Base-by-base conservation (phyloP, 441 rosid species). In the Syzygium syzygioides region DNA sequence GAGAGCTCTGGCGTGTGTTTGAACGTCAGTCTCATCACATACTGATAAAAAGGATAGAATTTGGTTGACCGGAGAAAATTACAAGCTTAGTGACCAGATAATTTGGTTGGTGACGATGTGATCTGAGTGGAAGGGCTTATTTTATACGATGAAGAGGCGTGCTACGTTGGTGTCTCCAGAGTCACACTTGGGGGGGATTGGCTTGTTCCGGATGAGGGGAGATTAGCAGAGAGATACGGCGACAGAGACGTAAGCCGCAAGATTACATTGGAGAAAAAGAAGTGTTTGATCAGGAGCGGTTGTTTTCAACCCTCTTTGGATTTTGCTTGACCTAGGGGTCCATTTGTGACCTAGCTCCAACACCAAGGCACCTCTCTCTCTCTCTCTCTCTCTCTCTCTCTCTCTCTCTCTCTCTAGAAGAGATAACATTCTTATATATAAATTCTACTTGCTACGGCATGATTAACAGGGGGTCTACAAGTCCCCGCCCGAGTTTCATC, bases 161-260 rank as follows among this genome's bases (percentile, higher is more conserved):
- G 94, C 93, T 88, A 93, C 94, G 95, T 93, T 87, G 85, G 90
- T 56, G 79, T 15, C 68, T 56, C 86, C 11, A 50, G 87, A 91
- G 86, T 91, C 94, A 91, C 90, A 87, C 87, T 79, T 84, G 52
- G 37, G 17, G 7, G 66, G 4, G 5, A 4, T 76, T 76, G 83
- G 83, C 83, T 12, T 76, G 52, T 41, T 76, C 41, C 52, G 83
- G 83, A 71, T 23, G 83, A 71, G 83, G 83, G 52, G 83, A 76
- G 83, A 37, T 76, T 76, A 37, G 52, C 83, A 76, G 83, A 12
- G 83, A 76, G 83, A 76, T 76, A 6, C 83, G 17, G 17, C 41
- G 83, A 76, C 52, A 76, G 12, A 23, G 52, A 76, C 83, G 41
- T 10, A 6, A 41, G 52, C 83, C 83, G 23, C 52, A 20, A 76